A percentile compares a stretch with the other conserved stretches of the same genome.
phyloP scores from a whole-genome alignment of 768 basidiomycete species.

The Boletus rex-veris region DNA sequence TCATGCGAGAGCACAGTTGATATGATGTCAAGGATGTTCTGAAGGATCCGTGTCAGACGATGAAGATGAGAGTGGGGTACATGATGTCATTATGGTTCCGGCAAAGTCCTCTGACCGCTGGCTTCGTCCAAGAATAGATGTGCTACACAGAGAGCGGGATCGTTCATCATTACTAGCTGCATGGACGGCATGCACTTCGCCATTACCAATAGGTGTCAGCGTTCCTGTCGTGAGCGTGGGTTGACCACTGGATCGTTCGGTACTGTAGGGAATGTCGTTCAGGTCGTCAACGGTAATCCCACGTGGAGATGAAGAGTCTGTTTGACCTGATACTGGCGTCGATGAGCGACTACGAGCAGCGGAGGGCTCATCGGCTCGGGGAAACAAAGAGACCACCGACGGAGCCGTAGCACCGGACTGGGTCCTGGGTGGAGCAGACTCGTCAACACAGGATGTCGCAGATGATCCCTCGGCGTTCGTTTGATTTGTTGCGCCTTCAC shows the following conservation, averaged over 20 bases:
- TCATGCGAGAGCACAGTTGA: slow-evolving; percentile 5
- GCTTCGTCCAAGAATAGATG: slow-evolving; percentile 4
- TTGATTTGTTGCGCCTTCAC: slow-evolving; percentile 38
- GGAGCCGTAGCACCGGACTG: slow-evolving; percentile 6
- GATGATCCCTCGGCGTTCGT: slow-evolving; percentile 29
- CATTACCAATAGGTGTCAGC: slow-evolving; percentile 6
- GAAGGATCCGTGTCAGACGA: slow-evolving; percentile 22
- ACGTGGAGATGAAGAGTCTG: slow-evolving; percentile 28
- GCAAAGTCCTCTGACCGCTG: slow-evolving; percentile 5
- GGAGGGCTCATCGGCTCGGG: slow-evolving; percentile 11
- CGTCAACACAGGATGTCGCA: slow-evolving; percentile 1
- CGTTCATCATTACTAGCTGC: slow-evolving; percentile 10
- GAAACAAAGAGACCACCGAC: neutral
- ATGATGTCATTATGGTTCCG: slow-evolving; percentile 18
- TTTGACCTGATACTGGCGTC: slow-evolving; percentile 36
- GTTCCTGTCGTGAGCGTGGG: slow-evolving; percentile 15
- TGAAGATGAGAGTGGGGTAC: slow-evolving; percentile 26
- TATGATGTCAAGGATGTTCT: slow-evolving; percentile 30
- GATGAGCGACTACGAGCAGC: slow-evolving; percentile 24
- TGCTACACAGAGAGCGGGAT: slow-evolving; percentile 2
- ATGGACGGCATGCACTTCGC: slow-evolving; percentile 8
- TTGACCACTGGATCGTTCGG: slow-evolving; percentile 20
- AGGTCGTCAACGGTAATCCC: slow-evolving; percentile 25
- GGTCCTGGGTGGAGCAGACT: slow-evolving; percentile 1
- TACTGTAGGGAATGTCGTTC: slow-evolving; percentile 28